phyloP scores from a whole-genome alignment of 805 yeast species.

The Metschnikowia reukaufii region DNA sequence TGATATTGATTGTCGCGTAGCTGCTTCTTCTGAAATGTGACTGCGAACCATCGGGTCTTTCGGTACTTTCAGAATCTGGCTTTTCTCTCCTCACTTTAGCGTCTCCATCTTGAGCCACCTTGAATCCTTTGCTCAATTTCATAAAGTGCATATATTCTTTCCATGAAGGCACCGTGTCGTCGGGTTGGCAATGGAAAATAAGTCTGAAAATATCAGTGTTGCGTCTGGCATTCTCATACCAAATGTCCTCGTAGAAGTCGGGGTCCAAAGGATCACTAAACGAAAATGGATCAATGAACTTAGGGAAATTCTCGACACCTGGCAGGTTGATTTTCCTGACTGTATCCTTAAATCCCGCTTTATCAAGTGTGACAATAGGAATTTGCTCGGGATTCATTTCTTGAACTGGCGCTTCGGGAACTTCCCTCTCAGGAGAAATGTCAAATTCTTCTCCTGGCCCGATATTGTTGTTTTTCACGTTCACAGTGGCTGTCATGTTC shows the following conservation, averaged over 20 bases:
- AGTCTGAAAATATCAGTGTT: constrained; percentile 80
- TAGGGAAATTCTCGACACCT: constrained; percentile 33
- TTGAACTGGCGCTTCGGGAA: constrained; percentile 23
- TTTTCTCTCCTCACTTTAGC: constrained; percentile 29
- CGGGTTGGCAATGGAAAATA: constrained; percentile 94
- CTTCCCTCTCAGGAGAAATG: constrained; percentile 17
- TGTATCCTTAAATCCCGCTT: constrained; percentile 41
- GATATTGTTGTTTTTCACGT: constrained; percentile 11
- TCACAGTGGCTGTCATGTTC: constrained; percentile 12
- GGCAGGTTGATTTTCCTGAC: constrained; percentile 42
- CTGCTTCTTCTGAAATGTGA: constrained; percentile 18
- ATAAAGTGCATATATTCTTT: constrained; percentile 75
- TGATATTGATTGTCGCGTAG: constrained; percentile 29
- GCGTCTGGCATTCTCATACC: constrained; percentile 80
- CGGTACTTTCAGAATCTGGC: constrained; percentile 18
- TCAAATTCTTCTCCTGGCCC: constrained; percentile 17
- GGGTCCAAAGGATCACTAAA: constrained; percentile 85
- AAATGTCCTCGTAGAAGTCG: constrained; percentile 80
- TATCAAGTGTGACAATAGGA: constrained; percentile 43
- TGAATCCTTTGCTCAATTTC: constrained; percentile 59
- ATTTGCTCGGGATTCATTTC: constrained; percentile 18
- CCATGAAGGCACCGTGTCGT: constrained; percentile 88
- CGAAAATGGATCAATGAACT: constrained; percentile 79
- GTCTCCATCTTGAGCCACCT: constrained; percentile 37
- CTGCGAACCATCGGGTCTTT: constrained; percentile 13